A percentile compares a stretch with the other conserved stretches of the same genome.
Conservation (phyloP, 805 yeast species). For the Candida mattraensis region DNA sequence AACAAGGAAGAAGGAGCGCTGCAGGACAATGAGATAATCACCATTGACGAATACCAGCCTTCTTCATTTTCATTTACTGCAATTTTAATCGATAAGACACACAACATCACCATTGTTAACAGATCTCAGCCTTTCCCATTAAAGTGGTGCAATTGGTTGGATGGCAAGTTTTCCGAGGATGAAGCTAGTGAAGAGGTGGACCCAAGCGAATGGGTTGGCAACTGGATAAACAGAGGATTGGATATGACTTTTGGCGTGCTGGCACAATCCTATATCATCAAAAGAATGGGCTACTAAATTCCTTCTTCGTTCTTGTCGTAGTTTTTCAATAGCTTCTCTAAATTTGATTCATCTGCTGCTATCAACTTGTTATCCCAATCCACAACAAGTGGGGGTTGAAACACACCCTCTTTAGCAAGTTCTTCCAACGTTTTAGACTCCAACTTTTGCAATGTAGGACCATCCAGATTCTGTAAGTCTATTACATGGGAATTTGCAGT, state of each 20-base stretch:
- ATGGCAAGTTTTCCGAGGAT: slow-evolving; percentile 35
- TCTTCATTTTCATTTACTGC: slow-evolving; percentile 74
- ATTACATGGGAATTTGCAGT: slow-evolving; percentile 15
- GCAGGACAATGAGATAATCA: slow-evolving; percentile 31
- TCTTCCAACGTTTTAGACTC: slow-evolving; percentile 21
- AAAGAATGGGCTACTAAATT: slow-evolving; percentile 69
- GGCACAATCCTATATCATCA: slow-evolving; percentile 88
- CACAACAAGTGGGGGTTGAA: slow-evolving; percentile 50
- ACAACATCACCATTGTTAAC: slow-evolving; percentile 68
- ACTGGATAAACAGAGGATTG: slow-evolving; percentile 79
- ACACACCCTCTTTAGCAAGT: slow-evolving; percentile 26
- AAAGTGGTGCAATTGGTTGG: slow-evolving; percentile 94
- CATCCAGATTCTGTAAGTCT: slow-evolving; percentile 23
- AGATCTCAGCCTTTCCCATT: slow-evolving; percentile 89
- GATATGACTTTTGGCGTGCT: slow-evolving; percentile 78
- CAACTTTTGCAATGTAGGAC: slow-evolving; percentile 4
- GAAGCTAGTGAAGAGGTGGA: slow-evolving; percentile 44
- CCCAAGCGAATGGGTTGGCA: slow-evolving; percentile 79
- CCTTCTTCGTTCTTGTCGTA: slow-evolving; percentile 29
- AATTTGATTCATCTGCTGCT: slow-evolving; percentile 47
- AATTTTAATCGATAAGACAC: slow-evolving; percentile 74
- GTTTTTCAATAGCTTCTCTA: slow-evolving; percentile 44
- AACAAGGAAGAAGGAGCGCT: slow-evolving; percentile 20
- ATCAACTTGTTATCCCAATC: slow-evolving; percentile 61
- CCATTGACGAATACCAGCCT: slow-evolving; percentile 47